These are phyloP conservation scores for Tolypocladium album DNA, from an alignment of 2,329 filamentous ascomycete species.

Conservation along the genomic window DNA sequence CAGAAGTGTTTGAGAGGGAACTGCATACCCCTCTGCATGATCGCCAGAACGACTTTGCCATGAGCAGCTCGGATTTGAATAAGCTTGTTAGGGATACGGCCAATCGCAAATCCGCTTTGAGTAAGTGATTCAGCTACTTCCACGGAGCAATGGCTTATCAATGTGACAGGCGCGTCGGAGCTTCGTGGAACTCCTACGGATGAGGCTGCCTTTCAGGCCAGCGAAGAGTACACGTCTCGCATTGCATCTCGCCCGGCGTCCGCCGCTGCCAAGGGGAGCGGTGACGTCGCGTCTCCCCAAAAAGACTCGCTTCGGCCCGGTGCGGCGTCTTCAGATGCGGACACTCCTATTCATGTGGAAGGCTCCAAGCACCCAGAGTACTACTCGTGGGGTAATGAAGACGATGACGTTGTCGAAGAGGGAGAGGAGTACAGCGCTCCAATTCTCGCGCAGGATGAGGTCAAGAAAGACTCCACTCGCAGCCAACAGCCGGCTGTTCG, in stretches of 20 bases:
- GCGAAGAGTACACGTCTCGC: slow-evolving; percentile 72
- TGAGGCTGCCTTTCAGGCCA: slow-evolving; percentile 79
- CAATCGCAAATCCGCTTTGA: slow-evolving; percentile 36
- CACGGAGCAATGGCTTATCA: slow-evolving; percentile 12
- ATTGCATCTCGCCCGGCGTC: slow-evolving; percentile 52
- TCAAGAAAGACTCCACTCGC: slow-evolving; percentile 61
- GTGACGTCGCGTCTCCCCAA: slow-evolving; percentile 13
- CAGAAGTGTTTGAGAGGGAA: slow-evolving; percentile 69
- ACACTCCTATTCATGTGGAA: slow-evolving; percentile 64
- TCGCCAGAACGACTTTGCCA: slow-evolving; percentile 59
- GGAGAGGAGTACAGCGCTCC: slow-evolving; percentile 59
- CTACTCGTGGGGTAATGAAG: slow-evolving; percentile 24
- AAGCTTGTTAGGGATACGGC: slow-evolving; percentile 72
- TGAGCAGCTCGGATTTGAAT: slow-evolving; percentile 85
- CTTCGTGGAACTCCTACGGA: slow-evolving; percentile 73
- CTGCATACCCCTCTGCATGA: slow-evolving; percentile 45
- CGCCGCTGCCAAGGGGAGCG: slow-evolving; percentile 26
- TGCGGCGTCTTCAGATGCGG: slow-evolving; percentile 31
- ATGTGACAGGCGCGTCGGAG: slow-evolving; percentile 45
- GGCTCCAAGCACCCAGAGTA: slow-evolving; percentile 34
- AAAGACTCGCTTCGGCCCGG: slow-evolving; percentile 17
- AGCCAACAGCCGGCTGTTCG: slow-evolving; percentile 72
- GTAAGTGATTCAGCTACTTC: neutral
- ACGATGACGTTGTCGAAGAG: slow-evolving; percentile 41
- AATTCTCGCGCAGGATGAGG: slow-evolving; percentile 82